These are phyloP conservation scores for Candida morakotiae DNA, from an alignment of 805 yeast species.

Conservation along the genomic window DNA sequence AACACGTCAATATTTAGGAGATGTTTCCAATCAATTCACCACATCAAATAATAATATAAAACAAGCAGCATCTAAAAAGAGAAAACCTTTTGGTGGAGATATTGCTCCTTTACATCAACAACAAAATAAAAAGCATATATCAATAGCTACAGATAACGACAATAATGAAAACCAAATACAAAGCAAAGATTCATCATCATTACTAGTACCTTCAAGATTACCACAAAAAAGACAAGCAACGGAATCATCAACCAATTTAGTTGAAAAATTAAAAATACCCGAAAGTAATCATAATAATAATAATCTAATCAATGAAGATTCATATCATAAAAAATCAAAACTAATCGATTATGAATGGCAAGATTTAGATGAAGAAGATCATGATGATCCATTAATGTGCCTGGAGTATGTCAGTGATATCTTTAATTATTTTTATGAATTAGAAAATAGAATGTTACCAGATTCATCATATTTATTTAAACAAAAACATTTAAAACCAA, in stretches of 20 bases:
- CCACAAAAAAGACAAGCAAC: conserved; percentile 55
- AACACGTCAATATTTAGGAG: conserved; percentile 29
- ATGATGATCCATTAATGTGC: conserved; percentile 78
- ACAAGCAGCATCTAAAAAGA: conserved; percentile 9
- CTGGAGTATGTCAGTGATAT: conserved; percentile 89
- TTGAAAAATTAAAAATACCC: conserved; percentile 24
- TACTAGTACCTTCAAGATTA: conserved; percentile 25
- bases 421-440: conserved; percentile 69
- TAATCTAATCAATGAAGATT: conserved; percentile 10
- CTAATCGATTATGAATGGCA: conserved; percentile 57
- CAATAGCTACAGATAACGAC: conserved; percentile 7
- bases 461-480: conserved; percentile 61
- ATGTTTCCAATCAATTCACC: conserved; percentile 32
- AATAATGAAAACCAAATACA: background rate
- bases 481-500: conserved; percentile 68
- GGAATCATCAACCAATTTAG: conserved; percentile 46
- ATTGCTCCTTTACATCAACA: conserved; percentile 24
- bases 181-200: conserved; percentile 6
- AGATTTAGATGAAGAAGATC: conserved; percentile 67
- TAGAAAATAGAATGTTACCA: conserved; percentile 72
- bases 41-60: conserved; percentile 10
- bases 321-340: conserved; percentile 33
- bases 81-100: conserved; percentile 35
- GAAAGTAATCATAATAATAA: conserved; percentile 6
- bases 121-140: conserved; percentile 1